Percentiles rank a stretch among this genome's conserved stretches.
phyloP scores from a whole-genome alignment of 1,284 basidiomycete species.

The Cryptococcus depauperatus region DNA sequence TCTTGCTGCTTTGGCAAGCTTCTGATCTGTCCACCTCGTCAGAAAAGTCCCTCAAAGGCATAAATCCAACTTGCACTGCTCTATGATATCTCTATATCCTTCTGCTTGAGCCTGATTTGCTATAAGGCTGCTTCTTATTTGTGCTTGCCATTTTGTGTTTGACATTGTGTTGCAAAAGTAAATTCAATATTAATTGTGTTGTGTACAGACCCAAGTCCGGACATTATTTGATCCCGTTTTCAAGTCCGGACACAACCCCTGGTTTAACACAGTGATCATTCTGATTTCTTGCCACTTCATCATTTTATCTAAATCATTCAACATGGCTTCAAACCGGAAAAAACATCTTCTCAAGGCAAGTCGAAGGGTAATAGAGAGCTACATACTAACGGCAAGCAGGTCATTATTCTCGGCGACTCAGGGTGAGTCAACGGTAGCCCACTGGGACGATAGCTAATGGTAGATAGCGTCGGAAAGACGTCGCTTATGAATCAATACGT shows the following conservation, averaged over 20 bases:
- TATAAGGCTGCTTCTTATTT: slow-evolving; percentile 57
- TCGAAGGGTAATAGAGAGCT: neutral
- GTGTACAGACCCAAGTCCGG: too few species aligned
- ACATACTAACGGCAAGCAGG: slow-evolving; percentile 51
- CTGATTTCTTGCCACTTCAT: neutral
- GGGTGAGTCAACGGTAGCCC: slow-evolving; percentile 56
- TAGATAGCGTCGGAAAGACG: slow-evolving; percentile 90
- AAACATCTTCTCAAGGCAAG: slow-evolving; percentile 87
- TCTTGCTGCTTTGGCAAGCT: slow-evolving; percentile 79
- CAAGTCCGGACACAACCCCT: too few species aligned
- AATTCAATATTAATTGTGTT: too few species aligned
- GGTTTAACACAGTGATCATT: slow-evolving; percentile 1
- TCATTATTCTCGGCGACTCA: slow-evolving; percentile 96
- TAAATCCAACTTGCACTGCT: slow-evolving; percentile 62
- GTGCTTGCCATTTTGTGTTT: slow-evolving; percentile 38
- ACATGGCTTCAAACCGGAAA: slow-evolving; percentile 51
- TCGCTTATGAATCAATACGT: slow-evolving; percentile 99
- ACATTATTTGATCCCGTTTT: too few species aligned
- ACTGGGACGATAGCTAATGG: too few species aligned
- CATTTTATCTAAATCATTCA: slow-evolving; percentile 7
- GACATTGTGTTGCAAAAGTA: slow-evolving; percentile 5
- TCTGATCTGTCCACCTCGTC: slow-evolving; percentile 55
- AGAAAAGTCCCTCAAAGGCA: neutral
- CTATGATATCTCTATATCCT: slow-evolving; percentile 67
- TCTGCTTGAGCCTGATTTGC: slow-evolving; percentile 58